Evolutionary conservation across 164 flowering plant species (phyloP), one percentile per base, ranked within the genome.

Genomic region (Vitis rotundifolia): DNA sequence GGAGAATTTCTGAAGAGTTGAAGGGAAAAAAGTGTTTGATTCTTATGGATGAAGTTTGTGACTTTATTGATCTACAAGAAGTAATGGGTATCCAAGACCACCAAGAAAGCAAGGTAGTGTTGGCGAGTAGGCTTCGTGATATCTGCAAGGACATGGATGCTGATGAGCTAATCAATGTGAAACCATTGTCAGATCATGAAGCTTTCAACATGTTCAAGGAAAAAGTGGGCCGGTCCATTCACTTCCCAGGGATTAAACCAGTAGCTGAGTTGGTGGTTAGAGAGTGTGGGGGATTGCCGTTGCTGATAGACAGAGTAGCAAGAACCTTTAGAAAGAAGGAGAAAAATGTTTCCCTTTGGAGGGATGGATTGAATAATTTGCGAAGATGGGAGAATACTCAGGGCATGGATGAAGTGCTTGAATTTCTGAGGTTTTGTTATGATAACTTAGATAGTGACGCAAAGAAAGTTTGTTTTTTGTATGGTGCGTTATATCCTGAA

Each of bases 1-100:
- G 13, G n/a, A 49, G 12, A 49, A 55, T 71, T 49, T 58, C 8
- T 14, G 12, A 61, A 2, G 26, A 49, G 15, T 56, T 67, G 13
- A 15, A 61, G 10, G 5, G n/a, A 10, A 61, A 18, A 15, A 75
- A 63, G 58, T 71, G 37, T 49, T 54, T 76, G n/a, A 28, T 71
- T 7, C 59, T 76, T 51, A 15, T 76, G 16, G 79, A 76, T 68
- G 75, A 68, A 49, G 49, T 72, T 37, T 59, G 47, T 50, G 67
- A 68, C 9, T 2, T 0, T 3, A 9, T 76, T 11, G 56, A 64
- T 29, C 16, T 76, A 37, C 37, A 59, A 11, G 28, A 12, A 8
- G 13, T 76, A 11, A 31, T 31, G 44, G 76, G 79, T 7, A 58
- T 76, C 54, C 18, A 5, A 0, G 13, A 65, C 37, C 3, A 60